Evolutionary conservation across 2,329 filamentous ascomycete species (phyloP).

Genomic region (Lachnellula subtilissima): DNA sequence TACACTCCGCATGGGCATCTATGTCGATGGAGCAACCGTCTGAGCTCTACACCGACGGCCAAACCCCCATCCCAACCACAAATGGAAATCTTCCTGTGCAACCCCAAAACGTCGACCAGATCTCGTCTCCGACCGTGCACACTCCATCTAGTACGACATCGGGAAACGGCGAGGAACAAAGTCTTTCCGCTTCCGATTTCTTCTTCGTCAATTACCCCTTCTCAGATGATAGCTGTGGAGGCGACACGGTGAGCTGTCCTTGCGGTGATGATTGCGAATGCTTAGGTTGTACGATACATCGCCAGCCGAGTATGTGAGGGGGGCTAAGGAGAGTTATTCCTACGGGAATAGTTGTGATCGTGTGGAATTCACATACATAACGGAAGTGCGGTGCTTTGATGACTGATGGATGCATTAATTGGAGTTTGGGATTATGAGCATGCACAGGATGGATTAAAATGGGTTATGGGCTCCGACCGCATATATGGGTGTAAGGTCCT

Average conservation of each 20-base stretch:
- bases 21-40: constrained; percentile 21
- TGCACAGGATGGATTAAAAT: too few species aligned
- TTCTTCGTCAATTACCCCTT: constrained; percentile 55
- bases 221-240: constrained; percentile 41
- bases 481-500: neutral
- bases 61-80: neutral
- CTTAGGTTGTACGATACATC: constrained; percentile 45
- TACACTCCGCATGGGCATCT: constrained; percentile 41
- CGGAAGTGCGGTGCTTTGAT: neutral
- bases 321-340: neutral
- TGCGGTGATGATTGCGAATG: constrained; percentile 58
- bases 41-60: constrained; percentile 17
- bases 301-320: neutral
- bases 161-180: constrained; percentile 43
- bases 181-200: constrained; percentile 45
- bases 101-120: constrained; percentile 9
- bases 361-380: neutral
- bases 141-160: constrained; percentile 28
- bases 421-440: neutral
- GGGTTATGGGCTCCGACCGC: neutral
- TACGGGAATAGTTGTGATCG: neutral
- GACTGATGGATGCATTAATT: neutral
- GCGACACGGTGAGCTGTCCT: constrained; percentile 47
- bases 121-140: constrained; percentile 24
- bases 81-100: constrained; percentile 7